Base-by-base conservation (phyloP, 2,329 filamentous ascomycete species). In the Fusarium chuoi region DNA sequence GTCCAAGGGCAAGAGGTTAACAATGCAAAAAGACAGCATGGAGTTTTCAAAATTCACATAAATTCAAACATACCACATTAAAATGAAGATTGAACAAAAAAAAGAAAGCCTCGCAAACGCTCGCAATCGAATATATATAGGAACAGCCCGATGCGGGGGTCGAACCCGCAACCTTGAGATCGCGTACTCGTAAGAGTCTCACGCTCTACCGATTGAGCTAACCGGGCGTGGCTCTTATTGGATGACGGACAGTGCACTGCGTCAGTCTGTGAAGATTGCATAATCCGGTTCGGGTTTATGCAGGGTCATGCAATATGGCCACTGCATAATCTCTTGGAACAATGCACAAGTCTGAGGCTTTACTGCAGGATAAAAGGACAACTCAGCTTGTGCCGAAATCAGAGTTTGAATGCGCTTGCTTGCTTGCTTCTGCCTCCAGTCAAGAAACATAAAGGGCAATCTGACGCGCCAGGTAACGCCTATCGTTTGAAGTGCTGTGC, bases 151-250 rank as follows among this genome's bases (percentile, higher is more conserved):
- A 83, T 81, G 81, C 80, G 81, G 82, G 81, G 82, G 81, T 87
- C 85, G 85, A 87, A 88, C 87, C 85, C 85, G 84, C 85, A 87
- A 84, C 85, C 85, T 87, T 86, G 84, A 87, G 86, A 86, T 87
- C 58, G 76, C 65, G 78, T 70, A 77, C 77, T 78, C 75, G 10
- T 87, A 87, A 88, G 89, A 91, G 89, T 90, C 89, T 90, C 86
- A 90, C 89, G 89, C 89, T 91, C 89, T 91, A 90, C 77, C 78
- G 77, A 79, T 79, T 78, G 77, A 79, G 75, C 76, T 78, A 79
- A 78, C 71, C 77, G 81, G 79, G 81, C 80, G 80, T 82, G 81
- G 17, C 62, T 71, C 68, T 71, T 61, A 66, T 73, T 71, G 57
- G 65, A 80, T 61, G 8, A n/a, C 7, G 15, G 17, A 0, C 0